Conservation (phyloP, 129 eudicot species). For the Arctium minus region DNA sequence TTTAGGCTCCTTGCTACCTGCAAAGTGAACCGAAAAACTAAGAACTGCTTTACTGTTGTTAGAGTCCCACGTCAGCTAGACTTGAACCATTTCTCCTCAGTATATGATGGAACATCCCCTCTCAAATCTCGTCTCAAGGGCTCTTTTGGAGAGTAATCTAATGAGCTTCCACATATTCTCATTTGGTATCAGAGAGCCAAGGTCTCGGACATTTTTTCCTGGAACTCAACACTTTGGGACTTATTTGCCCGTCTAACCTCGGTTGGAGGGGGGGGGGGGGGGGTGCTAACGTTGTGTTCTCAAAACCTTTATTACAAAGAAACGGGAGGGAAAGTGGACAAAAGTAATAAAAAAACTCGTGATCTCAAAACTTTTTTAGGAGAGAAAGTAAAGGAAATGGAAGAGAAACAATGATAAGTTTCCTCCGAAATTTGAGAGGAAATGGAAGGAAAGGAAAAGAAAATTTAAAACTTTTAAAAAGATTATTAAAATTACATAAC, state of each 20-base stretch:
- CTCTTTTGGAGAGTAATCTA: not conserved
- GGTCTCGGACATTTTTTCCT: not conserved
- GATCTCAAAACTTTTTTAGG: no score
- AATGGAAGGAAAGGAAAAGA: no score
- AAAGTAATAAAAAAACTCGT: no score
- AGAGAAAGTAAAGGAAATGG: no score
- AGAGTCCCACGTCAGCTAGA: not conserved
- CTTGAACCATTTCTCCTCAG: not conserved
- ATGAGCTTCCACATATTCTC: not conserved
- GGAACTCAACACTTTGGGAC: no score
- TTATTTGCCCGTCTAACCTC: no score
- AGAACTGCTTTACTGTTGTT: not conserved
- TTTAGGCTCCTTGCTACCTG: conserved; percentile 96
- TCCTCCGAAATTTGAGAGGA: no score
- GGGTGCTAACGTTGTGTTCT: not conserved
- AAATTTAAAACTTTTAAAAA: no score
- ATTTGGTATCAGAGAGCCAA: not conserved
- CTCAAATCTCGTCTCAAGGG: not conserved
- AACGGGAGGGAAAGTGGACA: no score
- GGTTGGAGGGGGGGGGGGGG: not conserved
- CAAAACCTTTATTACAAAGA: no score
- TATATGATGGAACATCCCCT: not conserved
- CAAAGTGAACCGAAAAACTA: conserved; percentile 19
- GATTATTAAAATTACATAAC: no score
- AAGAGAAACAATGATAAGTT: no score